Conservation (phyloP, 768 basidiomycete species). For the Phlegmacium glaucopus region DNA sequence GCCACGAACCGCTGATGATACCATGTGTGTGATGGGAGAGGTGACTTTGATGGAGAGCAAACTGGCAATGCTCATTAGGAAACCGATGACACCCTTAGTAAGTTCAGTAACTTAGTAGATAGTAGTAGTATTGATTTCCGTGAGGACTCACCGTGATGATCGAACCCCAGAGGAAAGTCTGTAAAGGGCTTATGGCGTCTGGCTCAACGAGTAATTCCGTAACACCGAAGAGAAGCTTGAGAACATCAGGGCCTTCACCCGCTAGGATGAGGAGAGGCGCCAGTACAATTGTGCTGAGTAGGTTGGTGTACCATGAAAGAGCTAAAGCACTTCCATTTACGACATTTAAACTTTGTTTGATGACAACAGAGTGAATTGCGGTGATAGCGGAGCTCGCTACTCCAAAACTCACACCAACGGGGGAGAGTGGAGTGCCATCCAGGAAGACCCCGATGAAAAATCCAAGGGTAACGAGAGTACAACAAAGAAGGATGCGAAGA, state of each 20-base stretch:
- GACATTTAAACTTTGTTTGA: conserved; percentile 79
- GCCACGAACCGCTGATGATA: conserved; percentile 92
- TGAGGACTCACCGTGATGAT: conserved; percentile 60
- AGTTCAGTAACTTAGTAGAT: background rate
- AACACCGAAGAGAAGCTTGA: conserved; percentile 53
- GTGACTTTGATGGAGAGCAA: conserved; percentile 95
- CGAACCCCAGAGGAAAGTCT: conserved; percentile 78
- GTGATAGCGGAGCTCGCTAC: conserved; percentile 84
- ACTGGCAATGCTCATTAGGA: conserved; percentile 93
- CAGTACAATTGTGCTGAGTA: conserved; percentile 71
- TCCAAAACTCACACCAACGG: conserved; percentile 75
- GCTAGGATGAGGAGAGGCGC: conserved; percentile 69
- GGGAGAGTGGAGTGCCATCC: conserved; percentile 57
- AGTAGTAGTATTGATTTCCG: background rate
- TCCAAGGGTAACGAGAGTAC: conserved; percentile 82
- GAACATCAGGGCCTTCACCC: conserved; percentile 69
- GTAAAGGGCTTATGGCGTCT: conserved; percentile 43
- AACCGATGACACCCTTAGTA: conserved; percentile 76
- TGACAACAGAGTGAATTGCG: conserved; percentile 88
- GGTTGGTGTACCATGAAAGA: conserved; percentile 91
- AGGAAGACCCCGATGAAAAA: conserved; percentile 90
- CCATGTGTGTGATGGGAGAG: conserved; percentile 96
- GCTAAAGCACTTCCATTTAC: conserved; percentile 83
- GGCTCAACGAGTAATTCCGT: conserved; percentile 33
- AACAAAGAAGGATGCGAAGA: conserved; percentile 67